These are phyloP conservation scores for Termitomyces sp. DNA, from an alignment of 768 basidiomycete genomes.

Conservation along the genomic window DNA sequence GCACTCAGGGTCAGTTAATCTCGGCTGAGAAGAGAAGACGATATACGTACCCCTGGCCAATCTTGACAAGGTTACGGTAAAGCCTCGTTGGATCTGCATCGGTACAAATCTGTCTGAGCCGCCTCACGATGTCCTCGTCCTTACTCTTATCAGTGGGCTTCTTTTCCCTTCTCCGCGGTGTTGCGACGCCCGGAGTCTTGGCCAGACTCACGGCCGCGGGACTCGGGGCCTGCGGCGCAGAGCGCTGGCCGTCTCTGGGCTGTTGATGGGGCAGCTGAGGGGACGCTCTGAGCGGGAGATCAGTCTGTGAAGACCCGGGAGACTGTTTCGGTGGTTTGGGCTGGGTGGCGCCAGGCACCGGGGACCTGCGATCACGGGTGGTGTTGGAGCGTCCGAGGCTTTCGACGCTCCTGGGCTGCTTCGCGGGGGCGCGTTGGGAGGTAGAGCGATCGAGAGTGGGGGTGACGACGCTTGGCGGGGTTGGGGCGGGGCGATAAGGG, in stretches of 20 bases:
- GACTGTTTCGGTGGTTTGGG: slow-evolving; percentile 24
- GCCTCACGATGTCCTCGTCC: slow-evolving; percentile 87
- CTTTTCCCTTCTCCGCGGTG: slow-evolving; percentile 84
- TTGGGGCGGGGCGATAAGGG: slow-evolving; percentile 73
- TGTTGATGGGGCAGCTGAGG: slow-evolving; percentile 11
- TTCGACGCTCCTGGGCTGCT: slow-evolving; percentile 45
- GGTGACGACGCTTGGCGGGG: slow-evolving; percentile 62
- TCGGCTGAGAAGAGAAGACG: slow-evolving; percentile 5
- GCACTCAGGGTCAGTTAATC: slow-evolving; percentile 8
- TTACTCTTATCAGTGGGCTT: slow-evolving; percentile 72
- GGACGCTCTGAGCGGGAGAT: slow-evolving; percentile 46
- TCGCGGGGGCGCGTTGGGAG: slow-evolving; percentile 74
- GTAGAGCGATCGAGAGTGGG: slow-evolving; percentile 84
- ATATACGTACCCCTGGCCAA: slow-evolving; percentile 86
- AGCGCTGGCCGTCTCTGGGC: slow-evolving; percentile 32
- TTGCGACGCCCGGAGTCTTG: slow-evolving; percentile 71
- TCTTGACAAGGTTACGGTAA: slow-evolving; percentile 92
- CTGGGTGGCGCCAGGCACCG: slow-evolving; percentile 27
- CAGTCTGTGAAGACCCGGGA: slow-evolving; percentile 58
- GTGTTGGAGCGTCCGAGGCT: slow-evolving; percentile 66
- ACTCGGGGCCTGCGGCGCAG: slow-evolving; percentile 51
- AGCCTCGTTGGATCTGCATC: slow-evolving; percentile 95
- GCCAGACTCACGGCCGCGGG: slow-evolving; percentile 65
- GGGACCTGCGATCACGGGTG: slow-evolving; percentile 59
- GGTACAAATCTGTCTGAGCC: slow-evolving; percentile 92